phyloP scores from a whole-genome alignment of 441 rosid species.

The Manihot esculenta region DNA sequence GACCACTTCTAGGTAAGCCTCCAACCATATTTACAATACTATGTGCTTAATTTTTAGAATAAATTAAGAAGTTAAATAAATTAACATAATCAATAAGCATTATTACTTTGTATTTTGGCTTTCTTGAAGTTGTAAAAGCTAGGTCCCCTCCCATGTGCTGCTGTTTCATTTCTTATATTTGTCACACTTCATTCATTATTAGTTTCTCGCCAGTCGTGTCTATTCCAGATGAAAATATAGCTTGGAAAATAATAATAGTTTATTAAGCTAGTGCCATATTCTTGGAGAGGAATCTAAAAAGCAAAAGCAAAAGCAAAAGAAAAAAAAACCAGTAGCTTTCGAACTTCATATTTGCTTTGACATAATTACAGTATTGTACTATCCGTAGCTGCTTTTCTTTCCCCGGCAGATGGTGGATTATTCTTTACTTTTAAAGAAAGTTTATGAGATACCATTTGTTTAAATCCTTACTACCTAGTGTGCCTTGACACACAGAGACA shows the following conservation, averaged over 20 bases:
- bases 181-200: background rate
- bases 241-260: background rate
- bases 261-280: conserved; percentile 22
- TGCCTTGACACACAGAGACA: too few species aligned
- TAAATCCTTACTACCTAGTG: too few species aligned
- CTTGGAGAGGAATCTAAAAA: conserved; percentile 28
- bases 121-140: background rate
- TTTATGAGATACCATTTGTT: too few species aligned
- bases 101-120: background rate
- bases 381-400: too few species aligned
- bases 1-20: conserved; percentile 46
- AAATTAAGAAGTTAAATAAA: background rate
- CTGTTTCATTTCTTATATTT: conserved; percentile 9
- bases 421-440: too few species aligned
- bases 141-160: conserved; percentile 19
- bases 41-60: background rate
- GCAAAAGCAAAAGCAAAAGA: background rate
- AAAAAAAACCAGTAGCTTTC: conserved; percentile 12
- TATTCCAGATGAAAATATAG: background rate
- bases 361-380: background rate
- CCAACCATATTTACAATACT: background rate
- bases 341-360: background rate
- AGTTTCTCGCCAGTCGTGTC: conserved; percentile 1
- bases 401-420: too few species aligned
- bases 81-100: background rate